A percentile compares a stretch with the other conserved stretches of the same genome.
Evolutionary conservation across 371 early-diverging fungal species (phyloP).

Genomic region (Smittium mucronatum): DNA sequence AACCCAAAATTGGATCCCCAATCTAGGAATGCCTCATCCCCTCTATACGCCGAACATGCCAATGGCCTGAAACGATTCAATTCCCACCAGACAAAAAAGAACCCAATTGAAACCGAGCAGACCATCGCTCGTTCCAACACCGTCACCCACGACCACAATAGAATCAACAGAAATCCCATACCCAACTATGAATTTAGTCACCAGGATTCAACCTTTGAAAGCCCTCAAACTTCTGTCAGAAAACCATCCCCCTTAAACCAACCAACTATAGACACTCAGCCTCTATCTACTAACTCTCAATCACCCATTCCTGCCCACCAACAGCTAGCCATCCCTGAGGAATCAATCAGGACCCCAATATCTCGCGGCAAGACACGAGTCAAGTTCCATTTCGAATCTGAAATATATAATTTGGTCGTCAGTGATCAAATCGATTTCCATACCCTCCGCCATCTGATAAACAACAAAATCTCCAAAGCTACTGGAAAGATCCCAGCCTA

Average conservation of each 20-base stretch:
- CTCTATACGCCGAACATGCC: not conserved
- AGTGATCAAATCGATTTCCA: slow-evolving; percentile 42
- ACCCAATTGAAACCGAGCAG: not conserved
- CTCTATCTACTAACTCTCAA: not conserved
- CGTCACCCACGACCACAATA: not conserved
- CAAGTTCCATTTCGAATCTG: slow-evolving; percentile 58
- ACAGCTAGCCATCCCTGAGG: not conserved
- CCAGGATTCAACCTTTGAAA: not conserved
- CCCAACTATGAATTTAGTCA: not conserved
- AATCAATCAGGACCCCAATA: slow-evolving; percentile 16
- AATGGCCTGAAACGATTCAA: not conserved
- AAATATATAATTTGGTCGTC: slow-evolving; percentile 58
- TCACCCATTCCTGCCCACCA: not conserved
- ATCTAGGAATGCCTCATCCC: not conserved
- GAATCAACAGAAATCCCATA: not conserved
- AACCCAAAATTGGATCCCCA: not conserved
- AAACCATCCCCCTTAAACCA: slow-evolving; percentile 13
- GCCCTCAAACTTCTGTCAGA: not conserved
- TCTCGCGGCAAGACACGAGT: slow-evolving; percentile 45
- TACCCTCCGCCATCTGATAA: slow-evolving; percentile 44
- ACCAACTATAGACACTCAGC: not conserved
- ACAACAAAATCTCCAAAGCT: slow-evolving; percentile 46
- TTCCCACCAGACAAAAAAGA: not conserved
- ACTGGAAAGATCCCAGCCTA: not conserved
- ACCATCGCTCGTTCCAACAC: not conserved